Conservation (phyloP, 106 monocot genomes). For the Hemerocallis citrina region DNA sequence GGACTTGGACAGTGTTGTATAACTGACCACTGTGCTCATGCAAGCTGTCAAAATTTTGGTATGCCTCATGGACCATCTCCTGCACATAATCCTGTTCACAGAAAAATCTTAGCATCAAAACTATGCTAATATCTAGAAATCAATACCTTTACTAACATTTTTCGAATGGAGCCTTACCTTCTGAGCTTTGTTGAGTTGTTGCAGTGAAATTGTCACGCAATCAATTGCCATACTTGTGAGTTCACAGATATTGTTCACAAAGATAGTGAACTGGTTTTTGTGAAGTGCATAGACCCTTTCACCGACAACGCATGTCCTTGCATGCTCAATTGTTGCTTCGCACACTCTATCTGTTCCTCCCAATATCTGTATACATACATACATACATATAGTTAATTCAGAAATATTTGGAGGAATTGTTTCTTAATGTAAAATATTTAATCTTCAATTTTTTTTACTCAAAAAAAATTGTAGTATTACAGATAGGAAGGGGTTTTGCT, state of each 20-base stretch:
- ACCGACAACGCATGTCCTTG: neutral
- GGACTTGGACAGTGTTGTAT: neutral
- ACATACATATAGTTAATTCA: no score
- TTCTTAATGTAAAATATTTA: no score
- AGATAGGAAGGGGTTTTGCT: no score
- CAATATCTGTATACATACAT: slow-evolving; percentile 1
- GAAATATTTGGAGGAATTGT: no score
- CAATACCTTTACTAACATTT: neutral
- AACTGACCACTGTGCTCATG: neutral
- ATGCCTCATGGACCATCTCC: slow-evolving; percentile 13
- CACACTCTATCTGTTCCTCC: slow-evolving; percentile 1
- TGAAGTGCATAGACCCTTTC: slow-evolving; percentile 2
- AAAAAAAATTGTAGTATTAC: neutral
- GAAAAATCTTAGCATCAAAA: neutral
- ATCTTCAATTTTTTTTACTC: no score
- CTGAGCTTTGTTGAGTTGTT: slow-evolving; percentile 5
- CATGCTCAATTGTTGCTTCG: neutral
- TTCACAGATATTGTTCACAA: slow-evolving; percentile 4
- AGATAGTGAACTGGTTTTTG: neutral
- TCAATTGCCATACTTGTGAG: neutral
- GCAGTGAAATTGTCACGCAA: neutral
- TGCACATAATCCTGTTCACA: slow-evolving; percentile 11
- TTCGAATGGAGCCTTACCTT: neutral
- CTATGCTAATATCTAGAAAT: neutral
- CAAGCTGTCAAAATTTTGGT: slow-evolving; percentile 6